These are phyloP conservation scores for Claviceps citrina DNA, from an alignment of 2,329 filamentous ascomycete species.

Conservation along the genomic window DNA sequence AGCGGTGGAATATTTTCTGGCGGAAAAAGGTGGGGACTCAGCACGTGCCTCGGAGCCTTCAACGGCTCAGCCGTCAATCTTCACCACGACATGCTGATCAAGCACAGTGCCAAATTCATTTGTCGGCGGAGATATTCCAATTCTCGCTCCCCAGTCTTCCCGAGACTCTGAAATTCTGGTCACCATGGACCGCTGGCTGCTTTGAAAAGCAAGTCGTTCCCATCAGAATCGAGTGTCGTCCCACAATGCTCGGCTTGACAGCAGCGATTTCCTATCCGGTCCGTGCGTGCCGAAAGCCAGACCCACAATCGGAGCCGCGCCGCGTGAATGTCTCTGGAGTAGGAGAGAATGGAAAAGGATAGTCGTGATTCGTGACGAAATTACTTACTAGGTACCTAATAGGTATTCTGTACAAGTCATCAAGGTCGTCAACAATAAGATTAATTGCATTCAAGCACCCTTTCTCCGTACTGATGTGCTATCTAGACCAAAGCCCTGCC, in stretches of 20 bases:
- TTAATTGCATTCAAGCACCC: background rate
- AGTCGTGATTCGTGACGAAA: background rate
- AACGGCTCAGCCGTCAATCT: background rate
- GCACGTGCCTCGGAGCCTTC: constrained; percentile 15
- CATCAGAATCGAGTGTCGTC: no score
- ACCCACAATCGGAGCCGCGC: background rate
- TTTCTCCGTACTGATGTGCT: background rate
- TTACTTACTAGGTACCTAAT: no score
- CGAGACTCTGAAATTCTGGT: no score
- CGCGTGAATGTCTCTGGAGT: no score
- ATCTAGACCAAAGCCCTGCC: background rate
- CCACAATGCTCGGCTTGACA: background rate
- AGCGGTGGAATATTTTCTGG: constrained; percentile 12
- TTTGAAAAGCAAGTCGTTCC: no score
- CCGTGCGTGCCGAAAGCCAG: background rate
- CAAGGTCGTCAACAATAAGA: no score
- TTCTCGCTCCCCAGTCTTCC: no score
- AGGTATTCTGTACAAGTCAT: no score
- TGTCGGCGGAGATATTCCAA: background rate
- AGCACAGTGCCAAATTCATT: background rate
- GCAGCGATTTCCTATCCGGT: background rate
- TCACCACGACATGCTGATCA: background rate
- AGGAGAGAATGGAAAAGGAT: no score
- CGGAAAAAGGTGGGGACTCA: constrained; percentile 12
- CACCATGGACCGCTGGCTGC: no score